Percentiles rank a stretch among this genome's conserved stretches.
These are phyloP conservation scores for Terfezia boudieri DNA, from an alignment of 495 filamentous ascomycete genomes.

Conservation along the genomic window DNA sequence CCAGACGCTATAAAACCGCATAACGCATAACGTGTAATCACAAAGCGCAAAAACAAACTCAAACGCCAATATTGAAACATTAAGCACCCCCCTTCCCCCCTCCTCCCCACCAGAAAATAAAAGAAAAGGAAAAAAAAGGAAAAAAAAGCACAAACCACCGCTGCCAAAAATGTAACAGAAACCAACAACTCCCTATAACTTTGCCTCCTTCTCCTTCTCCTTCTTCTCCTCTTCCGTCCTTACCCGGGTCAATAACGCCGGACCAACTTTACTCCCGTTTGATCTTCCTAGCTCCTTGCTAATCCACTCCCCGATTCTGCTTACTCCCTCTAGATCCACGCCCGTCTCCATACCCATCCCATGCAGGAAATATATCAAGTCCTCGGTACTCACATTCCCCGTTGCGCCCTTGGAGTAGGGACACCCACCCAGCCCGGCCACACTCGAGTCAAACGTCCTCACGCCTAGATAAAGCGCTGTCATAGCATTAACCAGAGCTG, in stretches of 20 bases:
- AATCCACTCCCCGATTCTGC: constrained; percentile 76
- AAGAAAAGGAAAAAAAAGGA: too few species aligned
- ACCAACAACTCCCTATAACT: too few species aligned
- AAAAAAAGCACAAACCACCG: too few species aligned
- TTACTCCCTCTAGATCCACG: constrained; percentile 61
- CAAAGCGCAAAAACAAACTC: too few species aligned
- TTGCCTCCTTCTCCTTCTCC: background rate
- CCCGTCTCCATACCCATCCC: constrained; percentile 73
- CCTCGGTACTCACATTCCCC: constrained; percentile 86
- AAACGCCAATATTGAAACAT: too few species aligned
- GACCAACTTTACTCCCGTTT: constrained; percentile 58
- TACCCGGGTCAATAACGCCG: constrained; percentile 43
- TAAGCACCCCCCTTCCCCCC: too few species aligned
- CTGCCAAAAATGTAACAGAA: too few species aligned
- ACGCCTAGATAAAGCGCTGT: constrained; percentile 77
- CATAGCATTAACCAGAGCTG: constrained; percentile 74
- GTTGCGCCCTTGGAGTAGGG: constrained; percentile 86
- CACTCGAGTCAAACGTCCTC: constrained; percentile 68
- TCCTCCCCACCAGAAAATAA: too few species aligned
- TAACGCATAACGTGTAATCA: too few species aligned
- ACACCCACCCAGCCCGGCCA: constrained; percentile 82
- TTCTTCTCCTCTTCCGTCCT: constrained; percentile 3
- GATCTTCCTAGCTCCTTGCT: constrained; percentile 51
- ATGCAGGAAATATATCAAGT: constrained; percentile 75
- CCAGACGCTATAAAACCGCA: too few species aligned